Percentiles rank a stretch among this genome's conserved stretches.
Conservation (phyloP, 148 eudicot genomes). For the Vaccinium myrtillus region DNA sequence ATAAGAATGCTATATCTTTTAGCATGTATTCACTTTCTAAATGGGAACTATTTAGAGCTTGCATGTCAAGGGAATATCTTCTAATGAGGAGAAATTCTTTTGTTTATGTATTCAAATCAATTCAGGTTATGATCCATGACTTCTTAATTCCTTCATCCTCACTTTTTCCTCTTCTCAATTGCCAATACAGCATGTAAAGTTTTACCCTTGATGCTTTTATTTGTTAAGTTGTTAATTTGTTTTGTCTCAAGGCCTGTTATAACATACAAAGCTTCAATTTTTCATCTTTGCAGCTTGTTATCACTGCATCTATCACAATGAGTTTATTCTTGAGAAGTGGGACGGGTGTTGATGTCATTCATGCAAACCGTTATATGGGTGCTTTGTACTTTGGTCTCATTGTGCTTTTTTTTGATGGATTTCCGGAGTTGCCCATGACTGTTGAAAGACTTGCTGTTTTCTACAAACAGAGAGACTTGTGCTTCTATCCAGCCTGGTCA, state of each 20-base stretch:
- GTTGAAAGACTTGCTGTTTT: slow-evolving; percentile 65
- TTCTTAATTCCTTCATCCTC: no score
- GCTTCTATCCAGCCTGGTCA: slow-evolving; percentile 88
- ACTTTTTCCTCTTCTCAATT: not conserved
- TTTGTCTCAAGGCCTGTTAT: not conserved
- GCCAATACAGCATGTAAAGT: not conserved
- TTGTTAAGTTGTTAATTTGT: not conserved
- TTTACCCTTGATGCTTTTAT: not conserved
- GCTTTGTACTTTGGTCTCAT: slow-evolving; percentile 59
- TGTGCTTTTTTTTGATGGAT: slow-evolving; percentile 59
- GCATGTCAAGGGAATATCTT: slow-evolving; percentile 70
- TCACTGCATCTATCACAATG: slow-evolving; percentile 55
- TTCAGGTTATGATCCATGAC: slow-evolving; percentile 44
- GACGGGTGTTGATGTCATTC: slow-evolving; percentile 47
- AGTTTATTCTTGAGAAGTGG: slow-evolving; percentile 61
- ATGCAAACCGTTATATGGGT: slow-evolving; percentile 67
- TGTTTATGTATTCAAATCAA: slow-evolving; percentile 59
- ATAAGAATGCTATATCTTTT: slow-evolving; percentile 46
- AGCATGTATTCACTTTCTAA: slow-evolving; percentile 51
- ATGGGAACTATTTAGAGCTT: slow-evolving; percentile 65
- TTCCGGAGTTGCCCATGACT: slow-evolving; percentile 72
- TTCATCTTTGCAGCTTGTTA: slow-evolving; percentile 47
- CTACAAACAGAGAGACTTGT: slow-evolving; percentile 83
- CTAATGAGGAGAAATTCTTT: slow-evolving; percentile 74
- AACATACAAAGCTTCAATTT: not conserved